Evolutionary conservation across 192 early-diverging fungal genomes (phyloP), one percentile per base, ranked within the genome.

Genomic region (Tieghemiomyces parasiticus): DNA sequence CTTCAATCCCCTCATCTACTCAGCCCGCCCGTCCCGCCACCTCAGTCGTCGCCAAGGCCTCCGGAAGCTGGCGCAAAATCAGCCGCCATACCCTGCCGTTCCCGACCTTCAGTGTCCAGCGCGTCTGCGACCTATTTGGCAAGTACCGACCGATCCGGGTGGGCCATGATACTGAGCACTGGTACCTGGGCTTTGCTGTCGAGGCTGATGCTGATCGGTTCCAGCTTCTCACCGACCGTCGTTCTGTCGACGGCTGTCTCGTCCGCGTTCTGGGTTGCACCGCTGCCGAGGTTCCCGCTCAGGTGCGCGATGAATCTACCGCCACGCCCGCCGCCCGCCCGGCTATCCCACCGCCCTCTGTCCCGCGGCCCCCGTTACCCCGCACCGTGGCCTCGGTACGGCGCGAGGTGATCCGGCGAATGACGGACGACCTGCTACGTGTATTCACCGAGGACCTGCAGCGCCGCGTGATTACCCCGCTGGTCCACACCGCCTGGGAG

Each of bases 41-140:
- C 29, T 24, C 53, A 8, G 35, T 16, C 20, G 49, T 29, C 25
- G 28, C 22, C 25, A 22, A 2, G 10, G n/a, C 49, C 8, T 58
- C 46, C 25, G 53, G 33, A n/a, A 59, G 59, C 28, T 68, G 68
- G 12, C 62, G 72, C 24, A 33, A 71, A 19, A 63, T 76, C 14
- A 63, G 71, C 0, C 71, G 74, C 31, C 70, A 71, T 16, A 65
- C 65, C 38, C 66, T 76, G 46, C 69, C 74, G 20, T 76, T 73
- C 60, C 68, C 71, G 3, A 63, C 51, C 20, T 66, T 65, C 44
- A 62, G 61, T 14, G 69, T 68, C 30, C 55, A 35, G n/a, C 49
- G 60, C 20, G 66, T 76, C 13, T 22, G 60, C 59, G 59, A 45
- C 25, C 53, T 64, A 34, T 73, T 76, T 60, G 65, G 67, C 62